phyloP scores from a whole-genome alignment of 768 basidiomycete genomes.

The Hypholoma fasciculare region DNA sequence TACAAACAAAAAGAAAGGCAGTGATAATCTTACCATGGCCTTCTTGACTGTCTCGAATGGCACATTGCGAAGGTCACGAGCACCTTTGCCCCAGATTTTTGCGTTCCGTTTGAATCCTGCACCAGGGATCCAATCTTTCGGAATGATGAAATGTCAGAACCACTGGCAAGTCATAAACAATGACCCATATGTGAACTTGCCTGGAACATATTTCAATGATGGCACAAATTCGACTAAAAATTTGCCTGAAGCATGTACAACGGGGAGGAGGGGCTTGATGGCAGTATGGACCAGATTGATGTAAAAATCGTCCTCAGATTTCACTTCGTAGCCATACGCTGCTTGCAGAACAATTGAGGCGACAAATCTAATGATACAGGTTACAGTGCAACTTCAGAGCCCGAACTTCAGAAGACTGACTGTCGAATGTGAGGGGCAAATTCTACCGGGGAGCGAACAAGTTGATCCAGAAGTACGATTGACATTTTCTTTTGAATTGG shows the following conservation, averaged over 20 bases:
- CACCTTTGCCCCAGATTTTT: constrained; percentile 17
- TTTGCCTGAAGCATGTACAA: constrained; percentile 32
- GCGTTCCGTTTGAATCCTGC: constrained; percentile 33
- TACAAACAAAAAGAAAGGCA: background rate
- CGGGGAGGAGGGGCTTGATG: constrained; percentile 24
- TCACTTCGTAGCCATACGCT: constrained; percentile 39
- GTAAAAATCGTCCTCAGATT: constrained; percentile 35
- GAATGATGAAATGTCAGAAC: background rate
- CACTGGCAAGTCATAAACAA: background rate
- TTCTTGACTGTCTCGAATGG: constrained; percentile 29
- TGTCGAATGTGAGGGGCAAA: constrained; percentile 28
- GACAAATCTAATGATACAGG: constrained; percentile 21
- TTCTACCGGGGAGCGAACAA: constrained; percentile 25
- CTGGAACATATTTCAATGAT: constrained; percentile 27
- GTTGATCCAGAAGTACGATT: constrained; percentile 21
- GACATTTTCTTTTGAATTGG: constrained; percentile 23
- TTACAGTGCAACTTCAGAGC: background rate
- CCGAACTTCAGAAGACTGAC: constrained; percentile 17
- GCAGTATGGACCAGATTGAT: constrained; percentile 34
- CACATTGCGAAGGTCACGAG: constrained; percentile 20
- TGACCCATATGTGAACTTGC: constrained; percentile 12
- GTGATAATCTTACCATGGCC: constrained; percentile 18
- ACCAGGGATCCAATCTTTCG: constrained; percentile 38
- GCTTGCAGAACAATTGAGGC: constrained; percentile 37
- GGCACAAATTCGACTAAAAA: constrained; percentile 42